Evolutionary conservation across 495 filamentous ascomycete genomes (phyloP).

Genomic region (Tetracladium setigerum): DNA sequence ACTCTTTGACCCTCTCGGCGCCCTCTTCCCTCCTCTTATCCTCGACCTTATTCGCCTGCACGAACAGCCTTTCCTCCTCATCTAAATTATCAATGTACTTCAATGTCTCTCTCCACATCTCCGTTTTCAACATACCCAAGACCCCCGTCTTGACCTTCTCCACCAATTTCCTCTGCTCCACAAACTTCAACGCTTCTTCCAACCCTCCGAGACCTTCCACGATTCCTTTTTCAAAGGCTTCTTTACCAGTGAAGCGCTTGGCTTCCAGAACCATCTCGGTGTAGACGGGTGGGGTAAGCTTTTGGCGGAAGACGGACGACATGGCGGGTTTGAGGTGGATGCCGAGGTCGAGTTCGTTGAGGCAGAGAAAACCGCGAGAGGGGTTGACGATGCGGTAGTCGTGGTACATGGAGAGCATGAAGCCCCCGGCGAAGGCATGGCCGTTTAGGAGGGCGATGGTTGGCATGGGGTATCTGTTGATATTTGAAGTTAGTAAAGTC

Average conservation of each 20-base stretch:
- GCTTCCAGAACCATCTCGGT: constrained; percentile 62
- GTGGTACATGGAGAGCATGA: constrained; percentile 79
- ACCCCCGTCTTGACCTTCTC: constrained; percentile 52
- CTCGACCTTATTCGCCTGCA: constrained; percentile 20
- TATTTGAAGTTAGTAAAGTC: background rate
- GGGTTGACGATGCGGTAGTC: constrained; percentile 75
- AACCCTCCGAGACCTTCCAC: constrained; percentile 61
- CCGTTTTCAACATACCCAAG: constrained; percentile 60
- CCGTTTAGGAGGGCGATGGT: constrained; percentile 70
- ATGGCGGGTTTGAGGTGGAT: constrained; percentile 64
- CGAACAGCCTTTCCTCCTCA: background rate
- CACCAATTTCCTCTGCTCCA: constrained; percentile 46
- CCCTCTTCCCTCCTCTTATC: constrained; percentile 28
- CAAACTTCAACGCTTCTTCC: constrained; percentile 47
- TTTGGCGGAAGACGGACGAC: constrained; percentile 65
- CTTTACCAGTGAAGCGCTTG: constrained; percentile 50
- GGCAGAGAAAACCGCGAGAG: constrained; percentile 56
- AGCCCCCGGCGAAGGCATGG: constrained; percentile 72
- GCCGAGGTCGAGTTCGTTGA: constrained; percentile 76
- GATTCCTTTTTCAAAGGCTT: constrained; percentile 55
- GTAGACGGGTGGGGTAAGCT: constrained; percentile 49
- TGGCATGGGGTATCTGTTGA: constrained; percentile 66
- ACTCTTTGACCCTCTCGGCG: constrained; percentile 36
- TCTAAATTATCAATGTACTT: constrained; percentile 39
- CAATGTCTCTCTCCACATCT: constrained; percentile 63